Evolutionary conservation across 805 yeast species (phyloP), one percentile per base, ranked within the genome.

Genomic region (Candida insectalens): DNA sequence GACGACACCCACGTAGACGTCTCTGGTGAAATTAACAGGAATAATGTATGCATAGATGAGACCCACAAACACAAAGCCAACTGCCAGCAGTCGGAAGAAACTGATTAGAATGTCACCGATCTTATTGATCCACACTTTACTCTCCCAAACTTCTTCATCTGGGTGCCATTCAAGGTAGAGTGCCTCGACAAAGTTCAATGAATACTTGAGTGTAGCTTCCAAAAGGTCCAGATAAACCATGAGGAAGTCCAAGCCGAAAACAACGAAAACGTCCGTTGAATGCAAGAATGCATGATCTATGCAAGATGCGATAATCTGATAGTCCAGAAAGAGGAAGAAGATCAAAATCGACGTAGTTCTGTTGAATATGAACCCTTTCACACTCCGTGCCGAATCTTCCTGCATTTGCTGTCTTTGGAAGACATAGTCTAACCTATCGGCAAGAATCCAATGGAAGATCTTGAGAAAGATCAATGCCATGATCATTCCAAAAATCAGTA

Each of bases 191-290:
- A 74, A 47, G 41, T 76, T 75, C 34, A 81, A 56, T 5, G 57
- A 40, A 34, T 65, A 62, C 46, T 74, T 72, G 23, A 67, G 57
- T 10, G 63, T 49, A 32, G 65, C 57, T 6, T 69, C 59, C 12
- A 74, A 44, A 18, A 73, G 51, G 30, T 74, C 77, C 21, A 79
- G 63, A 16, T 71, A 68, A 39, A 79, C 61, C 37, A 83, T 60
- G 3, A 81, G 77, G 48, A 79, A 78, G 47, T 83, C 92, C 51
- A 83, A 77, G 1, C 87, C 88, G 52, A 83, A 77, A 34, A 79
- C 64, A 27, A 82, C 58, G 44, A 74, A 74, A 3, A 73, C 65
- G 30, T 74, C 69, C 14, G 83, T 74, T 42, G 59, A 58, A 25
- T 68, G 68, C 35, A 62, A 65, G 41, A 71, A 71, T 1, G 71